A percentile compares a stretch with the other conserved stretches of the same genome.
phyloP scores from a whole-genome alignment of 148 eudicot species.

The Chenopodium suecicum region DNA sequence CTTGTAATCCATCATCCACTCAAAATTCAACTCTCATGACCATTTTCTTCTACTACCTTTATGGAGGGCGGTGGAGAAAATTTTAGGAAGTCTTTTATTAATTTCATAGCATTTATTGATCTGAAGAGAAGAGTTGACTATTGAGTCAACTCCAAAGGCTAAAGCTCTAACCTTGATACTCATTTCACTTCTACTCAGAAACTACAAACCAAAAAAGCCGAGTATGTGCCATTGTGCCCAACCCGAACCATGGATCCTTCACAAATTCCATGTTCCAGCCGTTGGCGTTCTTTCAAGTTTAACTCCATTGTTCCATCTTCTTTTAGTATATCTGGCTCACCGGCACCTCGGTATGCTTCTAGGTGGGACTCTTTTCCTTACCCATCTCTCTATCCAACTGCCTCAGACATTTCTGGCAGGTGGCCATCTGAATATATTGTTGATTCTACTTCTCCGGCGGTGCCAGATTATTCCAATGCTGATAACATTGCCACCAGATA shows the following conservation, averaged over 20 bases:
- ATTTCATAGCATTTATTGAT: background rate
- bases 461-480: background rate
- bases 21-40: background rate
- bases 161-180: background rate
- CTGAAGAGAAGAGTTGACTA: background rate
- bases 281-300: background rate
- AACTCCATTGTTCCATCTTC: background rate
- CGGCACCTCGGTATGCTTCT: slow-evolving; percentile 15
- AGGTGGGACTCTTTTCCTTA: background rate
- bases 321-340: background rate
- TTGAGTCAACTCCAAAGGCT: background rate
- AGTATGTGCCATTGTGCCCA: too few species aligned
- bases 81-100: background rate
- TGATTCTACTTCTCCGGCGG: background rate
- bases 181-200: background rate
- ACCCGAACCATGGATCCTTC: background rate
- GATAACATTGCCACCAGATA: background rate
- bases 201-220: background rate
- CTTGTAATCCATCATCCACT: background rate
- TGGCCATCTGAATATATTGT: background rate
- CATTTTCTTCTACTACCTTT: background rate
- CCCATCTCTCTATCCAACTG: background rate
- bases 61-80: background rate
- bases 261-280: too few species aligned
- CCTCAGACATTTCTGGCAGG: slow-evolving; percentile 10